phyloP scores from a whole-genome alignment of 1,284 basidiomycete genomes.

The Apiotrichum veenhuisii region DNA sequence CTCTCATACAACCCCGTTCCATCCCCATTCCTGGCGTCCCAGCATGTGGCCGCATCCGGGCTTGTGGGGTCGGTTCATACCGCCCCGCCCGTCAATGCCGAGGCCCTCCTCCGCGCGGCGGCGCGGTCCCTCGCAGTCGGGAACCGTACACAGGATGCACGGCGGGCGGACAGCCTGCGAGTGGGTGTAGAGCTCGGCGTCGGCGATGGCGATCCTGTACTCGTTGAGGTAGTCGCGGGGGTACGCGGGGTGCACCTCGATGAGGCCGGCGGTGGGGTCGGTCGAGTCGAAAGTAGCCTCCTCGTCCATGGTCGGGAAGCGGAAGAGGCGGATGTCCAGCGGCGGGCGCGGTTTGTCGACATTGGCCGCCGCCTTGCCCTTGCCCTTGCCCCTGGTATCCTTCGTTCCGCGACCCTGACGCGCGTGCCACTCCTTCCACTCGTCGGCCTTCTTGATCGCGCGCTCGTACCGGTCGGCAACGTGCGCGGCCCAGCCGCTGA shows the following conservation, averaged over 20 bases:
- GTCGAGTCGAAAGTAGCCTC: constrained; percentile 13
- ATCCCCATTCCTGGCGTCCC: constrained; percentile 44
- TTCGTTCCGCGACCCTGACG: background rate
- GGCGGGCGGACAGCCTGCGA: constrained; percentile 27
- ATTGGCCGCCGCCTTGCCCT: constrained; percentile 24
- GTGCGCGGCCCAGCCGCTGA: constrained; percentile 45
- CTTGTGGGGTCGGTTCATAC: constrained; percentile 38
- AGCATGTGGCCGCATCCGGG: constrained; percentile 46
- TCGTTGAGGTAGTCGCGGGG: constrained; percentile 29
- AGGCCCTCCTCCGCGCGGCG: constrained; percentile 45
- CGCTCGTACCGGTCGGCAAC: constrained; percentile 48
- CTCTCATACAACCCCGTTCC: constrained; percentile 24
- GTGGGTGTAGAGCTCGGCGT: constrained; percentile 35
- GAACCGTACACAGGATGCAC: constrained; percentile 43
- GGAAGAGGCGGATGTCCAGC: constrained; percentile 40
- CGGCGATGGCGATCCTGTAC: constrained; percentile 32
- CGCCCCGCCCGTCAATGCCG: constrained; percentile 45
- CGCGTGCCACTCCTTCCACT: constrained; percentile 29
- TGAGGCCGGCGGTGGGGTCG: constrained; percentile 36
- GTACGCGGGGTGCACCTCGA: constrained; percentile 23
- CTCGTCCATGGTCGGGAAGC: constrained; percentile 40
- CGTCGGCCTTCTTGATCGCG: constrained; percentile 40
- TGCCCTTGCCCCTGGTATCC: constrained; percentile 21
- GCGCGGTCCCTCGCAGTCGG: constrained; percentile 47
- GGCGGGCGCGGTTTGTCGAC: constrained; percentile 34